Conservation (phyloP, 2,329 filamentous ascomycete genomes). For the Fusarium poae region DNA sequence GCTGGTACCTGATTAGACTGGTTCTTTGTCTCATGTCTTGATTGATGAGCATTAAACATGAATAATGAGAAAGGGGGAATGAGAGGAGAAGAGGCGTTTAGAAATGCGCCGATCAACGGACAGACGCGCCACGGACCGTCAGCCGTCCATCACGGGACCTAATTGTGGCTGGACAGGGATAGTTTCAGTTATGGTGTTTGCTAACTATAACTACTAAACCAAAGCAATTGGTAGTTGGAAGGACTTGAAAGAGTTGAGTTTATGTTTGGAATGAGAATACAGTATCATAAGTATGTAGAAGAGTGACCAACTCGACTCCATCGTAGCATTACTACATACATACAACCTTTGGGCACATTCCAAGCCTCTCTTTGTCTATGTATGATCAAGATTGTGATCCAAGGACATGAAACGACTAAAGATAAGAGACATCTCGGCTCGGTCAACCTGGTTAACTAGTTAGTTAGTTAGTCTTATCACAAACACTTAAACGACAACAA, state of each 20-base stretch:
- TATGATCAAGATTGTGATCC: background rate
- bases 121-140: constrained; percentile 46
- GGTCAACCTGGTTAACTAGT: constrained; percentile 26
- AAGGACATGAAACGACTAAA: constrained; percentile 24
- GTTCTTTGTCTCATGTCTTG: background rate
- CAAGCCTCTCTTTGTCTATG: background rate
- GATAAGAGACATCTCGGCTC: constrained; percentile 20
- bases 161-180: constrained; percentile 33
- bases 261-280: background rate
- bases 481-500: constrained; percentile 11
- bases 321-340: too few relatives aligned
- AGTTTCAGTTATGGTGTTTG: constrained; percentile 17
- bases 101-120: constrained; percentile 28
- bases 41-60: background rate
- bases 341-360: constrained; percentile 10
- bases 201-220: constrained; percentile 1
- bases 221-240: constrained; percentile 6
- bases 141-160: constrained; percentile 40
- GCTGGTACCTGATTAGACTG: background rate
- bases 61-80: constrained; percentile 10
- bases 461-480: constrained; percentile 20
- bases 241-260: constrained; percentile 15
- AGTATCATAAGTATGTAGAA: background rate
- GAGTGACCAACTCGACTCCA: background rate
- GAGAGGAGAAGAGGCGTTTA: constrained; percentile 18